Evolutionary conservation across 805 yeast species (phyloP).

Genomic region (Isabelozyma rhagii): DNA sequence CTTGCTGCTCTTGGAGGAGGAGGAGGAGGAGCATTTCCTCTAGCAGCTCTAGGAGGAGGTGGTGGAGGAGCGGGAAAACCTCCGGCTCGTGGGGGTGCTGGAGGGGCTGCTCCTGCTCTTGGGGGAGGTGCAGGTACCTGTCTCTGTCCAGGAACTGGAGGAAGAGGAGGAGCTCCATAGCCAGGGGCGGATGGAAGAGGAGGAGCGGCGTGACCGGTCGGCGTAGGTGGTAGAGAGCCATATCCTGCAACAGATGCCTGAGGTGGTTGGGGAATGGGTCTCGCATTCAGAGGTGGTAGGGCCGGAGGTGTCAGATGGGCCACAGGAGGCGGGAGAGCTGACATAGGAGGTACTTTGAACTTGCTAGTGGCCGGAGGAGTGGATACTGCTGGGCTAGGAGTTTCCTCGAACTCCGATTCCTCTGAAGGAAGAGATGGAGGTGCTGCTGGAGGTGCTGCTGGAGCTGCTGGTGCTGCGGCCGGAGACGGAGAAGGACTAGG

Average conservation of each 20-base stretch:
- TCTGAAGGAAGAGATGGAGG: conserved; percentile 8
- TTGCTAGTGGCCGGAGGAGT: conserved; percentile 7
- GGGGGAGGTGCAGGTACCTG: conserved; percentile 18
- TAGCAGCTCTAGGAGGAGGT: conserved; percentile 17
- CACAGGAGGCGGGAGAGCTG: conserved; percentile 28
- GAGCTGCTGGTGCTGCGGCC: conserved; percentile 2
- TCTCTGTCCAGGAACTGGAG: conserved; percentile 22
- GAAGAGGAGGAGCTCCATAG: conserved; percentile 10
- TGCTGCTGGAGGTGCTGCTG: conserved; percentile 7
- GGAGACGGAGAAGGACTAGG: conserved; percentile 13
- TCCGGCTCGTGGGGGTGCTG: conserved; percentile 13
- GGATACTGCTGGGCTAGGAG: conserved; percentile 3
- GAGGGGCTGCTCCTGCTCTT: conserved; percentile 14
- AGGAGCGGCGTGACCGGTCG: conserved; percentile 10
- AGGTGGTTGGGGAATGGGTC: not conserved
- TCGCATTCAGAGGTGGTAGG: conserved; percentile 10
- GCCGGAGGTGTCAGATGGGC: conserved; percentile 15
- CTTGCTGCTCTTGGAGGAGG: conserved; percentile 28
- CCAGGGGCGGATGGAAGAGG: not conserved
- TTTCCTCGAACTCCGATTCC: not conserved
- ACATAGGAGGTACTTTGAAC: conserved; percentile 37
- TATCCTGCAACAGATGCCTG: not conserved
- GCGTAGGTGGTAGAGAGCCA: conserved; percentile 1
- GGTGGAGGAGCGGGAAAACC: conserved; percentile 25
- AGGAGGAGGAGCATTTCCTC: conserved; percentile 23